These are phyloP conservation scores for Tetragonia tetragonoides DNA, from an alignment of 148 eudicot species.

Conservation along the genomic window DNA sequence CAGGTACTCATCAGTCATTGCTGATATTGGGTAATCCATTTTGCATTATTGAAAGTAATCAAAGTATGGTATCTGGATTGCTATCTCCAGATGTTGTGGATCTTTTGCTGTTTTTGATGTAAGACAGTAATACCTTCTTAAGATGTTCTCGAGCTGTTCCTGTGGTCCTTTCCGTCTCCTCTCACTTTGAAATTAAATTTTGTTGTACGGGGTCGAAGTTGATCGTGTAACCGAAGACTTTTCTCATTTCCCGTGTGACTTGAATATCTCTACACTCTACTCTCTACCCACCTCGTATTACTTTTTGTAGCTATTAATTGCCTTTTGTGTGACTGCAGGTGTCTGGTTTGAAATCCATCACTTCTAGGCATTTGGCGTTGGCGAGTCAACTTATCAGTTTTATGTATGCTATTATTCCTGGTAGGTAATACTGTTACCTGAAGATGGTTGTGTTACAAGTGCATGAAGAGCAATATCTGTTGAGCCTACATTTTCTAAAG, in stretches of 20 bases:
- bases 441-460: neutral
- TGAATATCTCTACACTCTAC: neutral
- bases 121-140: neutral
- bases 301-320: neutral
- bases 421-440: conserved; percentile 38
- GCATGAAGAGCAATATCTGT: neutral
- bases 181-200: neutral
- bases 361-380: conserved; percentile 93
- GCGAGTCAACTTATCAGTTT: conserved; percentile 97
- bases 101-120: neutral
- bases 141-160: no score
- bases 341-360: conserved; percentile 93
- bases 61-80: neutral
- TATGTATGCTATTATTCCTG: conserved; percentile 77
- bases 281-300: neutral
- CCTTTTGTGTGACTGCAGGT: conserved; percentile 53
- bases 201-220: neutral
- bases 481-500: neutral
- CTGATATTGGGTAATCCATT: neutral
- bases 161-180: neutral
- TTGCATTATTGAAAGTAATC: neutral
- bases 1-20: conserved; percentile 49
- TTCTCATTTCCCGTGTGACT: neutral
- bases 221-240: neutral
- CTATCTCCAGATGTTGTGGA: no score